These are phyloP conservation scores for Psilocybe cubensis DNA, from an alignment of 768 basidiomycete species.

Conservation along the genomic window DNA sequence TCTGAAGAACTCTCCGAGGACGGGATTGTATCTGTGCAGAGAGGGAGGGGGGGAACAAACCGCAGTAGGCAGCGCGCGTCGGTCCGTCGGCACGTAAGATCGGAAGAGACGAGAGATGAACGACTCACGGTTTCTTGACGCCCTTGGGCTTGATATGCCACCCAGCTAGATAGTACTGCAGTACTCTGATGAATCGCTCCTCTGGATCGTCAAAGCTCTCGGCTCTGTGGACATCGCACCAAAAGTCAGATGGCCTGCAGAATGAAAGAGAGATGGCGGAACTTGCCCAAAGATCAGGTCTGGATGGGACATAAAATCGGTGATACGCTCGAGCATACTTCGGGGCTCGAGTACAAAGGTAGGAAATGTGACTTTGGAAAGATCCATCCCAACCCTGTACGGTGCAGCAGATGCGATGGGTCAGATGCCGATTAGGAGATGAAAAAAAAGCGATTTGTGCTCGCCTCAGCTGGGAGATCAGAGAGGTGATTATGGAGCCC, in stretches of 20 bases:
- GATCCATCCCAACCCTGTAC: slow-evolving; percentile 94
- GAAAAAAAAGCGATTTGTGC: slow-evolving; percentile 21
- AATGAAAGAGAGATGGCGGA: neutral
- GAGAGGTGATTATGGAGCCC: slow-evolving; percentile 83
- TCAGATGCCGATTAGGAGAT: slow-evolving; percentile 4
- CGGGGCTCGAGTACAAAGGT: slow-evolving; percentile 96
- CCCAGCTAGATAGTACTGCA: slow-evolving; percentile 96
- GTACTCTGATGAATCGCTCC: slow-evolving; percentile 88
- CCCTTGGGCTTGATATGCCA: slow-evolving; percentile 99
- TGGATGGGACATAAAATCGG: slow-evolving; percentile 99
- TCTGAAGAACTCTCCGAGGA: slow-evolving; percentile 97
- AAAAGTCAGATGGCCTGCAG: slow-evolving; percentile 6
- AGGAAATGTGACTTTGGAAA: slow-evolving; percentile 91
- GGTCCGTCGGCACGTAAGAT: slow-evolving; percentile 1
- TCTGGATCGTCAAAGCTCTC: slow-evolving; percentile 81
- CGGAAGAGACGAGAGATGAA: slow-evolving; percentile 4
- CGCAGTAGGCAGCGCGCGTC: slow-evolving; percentile 9
- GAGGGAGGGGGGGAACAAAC: neutral
- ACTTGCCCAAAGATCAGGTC: slow-evolving; percentile 94
- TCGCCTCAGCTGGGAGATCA: slow-evolving; percentile 89
- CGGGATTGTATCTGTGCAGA: slow-evolving; percentile 83
- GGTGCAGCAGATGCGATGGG: neutral
- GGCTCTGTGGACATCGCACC: slow-evolving; percentile 50
- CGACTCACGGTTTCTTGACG: slow-evolving; percentile 95
- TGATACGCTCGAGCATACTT: slow-evolving; percentile 97